Conservation (phyloP, 139 green algal species). For the Pleodorina starrii region DNA sequence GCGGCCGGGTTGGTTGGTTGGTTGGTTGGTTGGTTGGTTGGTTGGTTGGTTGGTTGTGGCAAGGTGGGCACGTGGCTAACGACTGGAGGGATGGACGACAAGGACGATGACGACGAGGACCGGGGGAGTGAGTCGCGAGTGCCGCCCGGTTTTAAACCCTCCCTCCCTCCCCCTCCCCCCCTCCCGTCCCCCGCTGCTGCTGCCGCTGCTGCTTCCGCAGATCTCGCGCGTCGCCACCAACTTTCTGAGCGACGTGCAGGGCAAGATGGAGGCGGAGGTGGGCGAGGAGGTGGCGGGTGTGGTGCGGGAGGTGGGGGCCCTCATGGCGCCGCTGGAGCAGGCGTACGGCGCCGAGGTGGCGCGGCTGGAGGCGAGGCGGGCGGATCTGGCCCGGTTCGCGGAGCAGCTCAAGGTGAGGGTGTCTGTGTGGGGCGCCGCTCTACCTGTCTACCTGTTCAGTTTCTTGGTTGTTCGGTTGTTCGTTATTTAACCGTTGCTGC, state of each 20-base stretch:
- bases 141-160: too few species aligned
- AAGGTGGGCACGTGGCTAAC: too few species aligned
- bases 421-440: background rate
- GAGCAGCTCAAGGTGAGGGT: constrained; percentile 13
- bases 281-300: constrained; percentile 5
- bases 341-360: constrained; percentile 41
- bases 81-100: too few species aligned
- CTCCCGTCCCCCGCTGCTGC: too few species aligned
- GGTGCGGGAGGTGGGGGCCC: background rate
- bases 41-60: too few species aligned
- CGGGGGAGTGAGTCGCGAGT: too few species aligned
- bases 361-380: constrained; percentile 48
- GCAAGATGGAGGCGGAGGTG: constrained; percentile 69
- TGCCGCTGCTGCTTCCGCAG: background rate
- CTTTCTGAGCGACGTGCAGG: constrained; percentile 68
- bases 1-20: too few species aligned
- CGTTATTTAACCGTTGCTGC: background rate
- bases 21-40: too few species aligned
- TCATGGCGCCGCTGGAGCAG: constrained; percentile 46
- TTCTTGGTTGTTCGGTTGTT: background rate
- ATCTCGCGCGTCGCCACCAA: constrained; percentile 60
- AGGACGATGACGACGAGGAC: too few species aligned
- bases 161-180: too few species aligned
- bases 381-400: background rate
- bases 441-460: background rate